These are phyloP conservation scores for Rhododendron molle DNA, from an alignment of 148 eudicot genomes.

Conservation along the genomic window DNA sequence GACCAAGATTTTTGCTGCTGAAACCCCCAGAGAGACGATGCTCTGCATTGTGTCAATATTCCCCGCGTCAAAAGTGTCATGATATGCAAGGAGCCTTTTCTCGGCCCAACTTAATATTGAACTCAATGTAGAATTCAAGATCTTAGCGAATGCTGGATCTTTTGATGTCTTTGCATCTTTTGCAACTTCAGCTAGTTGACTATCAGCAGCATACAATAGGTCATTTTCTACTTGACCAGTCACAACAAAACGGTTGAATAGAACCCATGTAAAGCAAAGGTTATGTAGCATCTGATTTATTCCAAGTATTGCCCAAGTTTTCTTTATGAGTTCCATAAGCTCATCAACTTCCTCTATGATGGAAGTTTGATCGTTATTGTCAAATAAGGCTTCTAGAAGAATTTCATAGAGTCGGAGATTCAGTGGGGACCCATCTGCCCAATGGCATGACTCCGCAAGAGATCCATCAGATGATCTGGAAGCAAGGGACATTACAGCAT, in stretches of 20 bases:
- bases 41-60: slow-evolving; percentile 82
- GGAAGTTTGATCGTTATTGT: slow-evolving; percentile 63
- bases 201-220: slow-evolving; percentile 79
- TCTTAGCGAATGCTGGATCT: slow-evolving; percentile 73
- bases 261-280: slow-evolving; percentile 86
- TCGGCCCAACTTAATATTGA: slow-evolving; percentile 95
- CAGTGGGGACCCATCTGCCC: slow-evolving; percentile 93
- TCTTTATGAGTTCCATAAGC: slow-evolving; percentile 88
- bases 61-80: slow-evolving; percentile 79
- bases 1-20: slow-evolving; percentile 81
- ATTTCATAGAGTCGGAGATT: slow-evolving; percentile 86
- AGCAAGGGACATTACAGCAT: slow-evolving; percentile 74
- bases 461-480: slow-evolving; percentile 73
- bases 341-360: slow-evolving; percentile 89
- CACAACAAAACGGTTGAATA: slow-evolving; percentile 83
- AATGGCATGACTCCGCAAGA: slow-evolving; percentile 67
- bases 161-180: slow-evolving; percentile 89
- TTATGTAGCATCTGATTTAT: slow-evolving; percentile 86
- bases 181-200: slow-evolving; percentile 85
- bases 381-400: slow-evolving; percentile 85
- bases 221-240: slow-evolving; percentile 88
- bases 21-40: slow-evolving; percentile 81
- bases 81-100: slow-evolving; percentile 95
- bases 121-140: slow-evolving; percentile 80
- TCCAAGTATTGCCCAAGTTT: slow-evolving; percentile 89